These are phyloP conservation scores for Cordyceps cicadae DNA, from an alignment of 2,329 filamentous ascomycete genomes.

Conservation along the genomic window DNA sequence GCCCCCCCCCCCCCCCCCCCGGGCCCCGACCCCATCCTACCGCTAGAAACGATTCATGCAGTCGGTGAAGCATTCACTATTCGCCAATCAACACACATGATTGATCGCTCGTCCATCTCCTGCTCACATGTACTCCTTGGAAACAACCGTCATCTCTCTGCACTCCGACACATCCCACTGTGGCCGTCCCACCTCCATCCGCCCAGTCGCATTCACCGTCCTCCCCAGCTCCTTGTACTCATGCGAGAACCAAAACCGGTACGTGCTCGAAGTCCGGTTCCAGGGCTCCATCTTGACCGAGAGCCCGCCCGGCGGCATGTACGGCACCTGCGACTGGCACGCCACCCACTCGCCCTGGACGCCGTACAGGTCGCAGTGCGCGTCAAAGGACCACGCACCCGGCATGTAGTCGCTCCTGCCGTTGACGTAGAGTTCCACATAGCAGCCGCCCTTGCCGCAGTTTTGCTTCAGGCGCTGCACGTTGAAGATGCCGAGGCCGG, in stretches of 20 bases:
- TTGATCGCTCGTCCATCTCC: too few species aligned
- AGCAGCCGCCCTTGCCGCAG: neutral
- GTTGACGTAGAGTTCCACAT: neutral
- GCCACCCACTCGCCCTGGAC: neutral
- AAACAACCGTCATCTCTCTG: neutral
- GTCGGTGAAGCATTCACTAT: too few species aligned
- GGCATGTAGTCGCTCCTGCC: neutral
- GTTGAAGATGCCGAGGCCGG: neutral
- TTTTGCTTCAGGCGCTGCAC: neutral
- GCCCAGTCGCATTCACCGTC: neutral
- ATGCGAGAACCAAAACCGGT: neutral
- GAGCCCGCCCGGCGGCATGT: neutral
- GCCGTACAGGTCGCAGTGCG: neutral
- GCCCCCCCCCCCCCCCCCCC: too few species aligned
- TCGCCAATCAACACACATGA: too few species aligned
- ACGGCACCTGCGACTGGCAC: neutral
- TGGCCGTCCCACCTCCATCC: neutral
- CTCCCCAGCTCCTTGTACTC: neutral
- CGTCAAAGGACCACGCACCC: neutral
- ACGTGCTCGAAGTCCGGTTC: neutral
- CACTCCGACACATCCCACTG: neutral
- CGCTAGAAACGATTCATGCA: too few species aligned
- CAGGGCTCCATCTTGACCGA: neutral
- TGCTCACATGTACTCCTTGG: neutral
- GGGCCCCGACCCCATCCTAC: too few species aligned